These are phyloP conservation scores for Draba incana DNA, from an alignment of 345 rosid species.

Conservation along the genomic window DNA sequence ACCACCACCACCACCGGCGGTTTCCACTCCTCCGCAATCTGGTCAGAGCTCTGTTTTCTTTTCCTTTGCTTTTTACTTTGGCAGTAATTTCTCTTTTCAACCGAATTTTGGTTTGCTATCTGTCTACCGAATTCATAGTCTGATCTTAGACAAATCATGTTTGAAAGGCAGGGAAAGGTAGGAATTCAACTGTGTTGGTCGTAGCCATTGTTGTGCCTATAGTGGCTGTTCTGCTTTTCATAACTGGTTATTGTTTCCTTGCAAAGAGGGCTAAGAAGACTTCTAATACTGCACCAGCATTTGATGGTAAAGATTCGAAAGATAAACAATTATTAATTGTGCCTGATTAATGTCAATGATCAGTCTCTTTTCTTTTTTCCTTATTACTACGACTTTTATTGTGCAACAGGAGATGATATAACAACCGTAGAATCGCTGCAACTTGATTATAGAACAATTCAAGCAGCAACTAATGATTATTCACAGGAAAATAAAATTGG, in stretches of 20 bases:
- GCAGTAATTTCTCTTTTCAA: too few relatives aligned
- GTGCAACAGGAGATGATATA: constrained; percentile 35
- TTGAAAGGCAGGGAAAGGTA: constrained; percentile 36
- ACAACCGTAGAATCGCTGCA: constrained; percentile 47
- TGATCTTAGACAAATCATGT: too few relatives aligned
- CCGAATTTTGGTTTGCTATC: too few relatives aligned
- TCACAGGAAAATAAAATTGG: constrained; percentile 57
- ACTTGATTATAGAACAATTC: constrained; percentile 39
- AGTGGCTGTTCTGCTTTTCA: constrained; percentile 26
- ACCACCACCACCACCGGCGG: neutral
- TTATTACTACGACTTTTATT: neutral
- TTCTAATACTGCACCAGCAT: constrained; percentile 9
- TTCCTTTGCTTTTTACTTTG: neutral
- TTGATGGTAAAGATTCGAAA: constrained; percentile 34
- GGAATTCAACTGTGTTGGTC: constrained; percentile 10
- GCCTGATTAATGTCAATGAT: neutral
- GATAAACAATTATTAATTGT: neutral
- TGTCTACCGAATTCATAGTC: too few relatives aligned
- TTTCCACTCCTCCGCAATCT: neutral
- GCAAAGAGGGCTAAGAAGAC: constrained; percentile 14
- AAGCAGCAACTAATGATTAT: constrained; percentile 50
- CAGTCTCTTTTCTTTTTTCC: too few relatives aligned
- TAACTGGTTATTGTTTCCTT: constrained; percentile 35
- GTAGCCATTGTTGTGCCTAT: constrained; percentile 38
- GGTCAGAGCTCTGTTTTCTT: neutral